A percentile compares a stretch with the other conserved stretches of the same genome.
phyloP scores from a whole-genome alignment of 2,329 filamentous ascomycete species.

The Colletotrichum camelliae region DNA sequence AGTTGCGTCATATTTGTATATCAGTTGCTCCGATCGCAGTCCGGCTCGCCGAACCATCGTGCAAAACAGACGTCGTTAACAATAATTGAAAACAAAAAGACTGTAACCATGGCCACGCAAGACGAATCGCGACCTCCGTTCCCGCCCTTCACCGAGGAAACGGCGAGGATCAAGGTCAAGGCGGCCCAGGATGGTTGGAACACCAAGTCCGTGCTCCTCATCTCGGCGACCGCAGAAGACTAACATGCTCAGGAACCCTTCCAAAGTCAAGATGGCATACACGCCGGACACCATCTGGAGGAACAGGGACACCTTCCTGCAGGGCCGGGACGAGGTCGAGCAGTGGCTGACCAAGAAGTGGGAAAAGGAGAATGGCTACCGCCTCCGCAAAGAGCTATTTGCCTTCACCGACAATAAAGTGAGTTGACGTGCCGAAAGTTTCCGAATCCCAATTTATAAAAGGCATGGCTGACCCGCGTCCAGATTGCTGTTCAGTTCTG shows the following conservation, averaged over 20 bases:
- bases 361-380: constrained; percentile 73
- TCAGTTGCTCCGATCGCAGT: background rate
- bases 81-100: background rate
- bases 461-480: background rate
- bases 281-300: constrained; percentile 81
- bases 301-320: constrained; percentile 74
- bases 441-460: background rate
- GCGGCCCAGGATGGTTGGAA: constrained; percentile 87
- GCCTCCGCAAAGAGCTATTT: constrained; percentile 84
- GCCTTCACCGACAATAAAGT: constrained; percentile 73
- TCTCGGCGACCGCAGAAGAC: background rate
- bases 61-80: background rate
- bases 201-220: constrained; percentile 58
- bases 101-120: background rate
- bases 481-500: constrained; percentile 88
- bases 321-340: constrained; percentile 71
- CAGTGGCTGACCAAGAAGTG: constrained; percentile 76
- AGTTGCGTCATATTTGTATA: background rate
- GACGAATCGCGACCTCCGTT: constrained; percentile 43
- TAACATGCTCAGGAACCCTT: constrained; percentile 59
- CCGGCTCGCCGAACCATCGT: background rate
- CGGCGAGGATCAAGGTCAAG: constrained; percentile 79
- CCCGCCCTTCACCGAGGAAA: constrained; percentile 77
- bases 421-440: background rate
- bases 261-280: constrained; percentile 72